Evolutionary conservation across 2,329 filamentous ascomycete species (phyloP).

Genomic region (Westerdykella aurantiaca): DNA sequence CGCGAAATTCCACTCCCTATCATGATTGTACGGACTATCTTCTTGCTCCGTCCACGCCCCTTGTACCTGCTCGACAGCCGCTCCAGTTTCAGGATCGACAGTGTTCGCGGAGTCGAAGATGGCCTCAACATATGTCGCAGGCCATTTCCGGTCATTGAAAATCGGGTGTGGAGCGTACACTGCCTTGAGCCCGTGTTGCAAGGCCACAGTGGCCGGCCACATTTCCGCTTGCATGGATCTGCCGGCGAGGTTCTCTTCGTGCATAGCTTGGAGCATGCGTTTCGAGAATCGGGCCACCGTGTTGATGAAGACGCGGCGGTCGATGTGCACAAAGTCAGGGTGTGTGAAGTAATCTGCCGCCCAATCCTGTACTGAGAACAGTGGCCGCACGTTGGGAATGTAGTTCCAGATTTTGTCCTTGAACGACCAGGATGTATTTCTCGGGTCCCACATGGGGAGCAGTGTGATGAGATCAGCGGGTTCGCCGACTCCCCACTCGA

Average conservation of each 20-base stretch:
- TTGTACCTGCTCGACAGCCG: constrained; percentile 57
- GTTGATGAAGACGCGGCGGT: constrained; percentile 81
- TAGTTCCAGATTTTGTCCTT: constrained; percentile 48
- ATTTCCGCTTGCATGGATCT: constrained; percentile 94
- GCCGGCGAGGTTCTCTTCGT: constrained; percentile 79
- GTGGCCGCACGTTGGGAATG: constrained; percentile 56
- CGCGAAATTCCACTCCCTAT: constrained; percentile 81
- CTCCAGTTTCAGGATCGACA: constrained; percentile 19
- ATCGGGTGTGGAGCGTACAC: constrained; percentile 87
- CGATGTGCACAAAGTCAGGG: constrained; percentile 44
- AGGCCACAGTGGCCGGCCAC: constrained; percentile 82
- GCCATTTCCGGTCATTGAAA: constrained; percentile 84
- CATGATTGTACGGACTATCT: constrained; percentile 46
- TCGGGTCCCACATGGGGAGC: constrained; percentile 86
- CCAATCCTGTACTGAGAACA: constrained; percentile 79
- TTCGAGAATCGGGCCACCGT: constrained; percentile 79
- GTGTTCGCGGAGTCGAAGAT: constrained; percentile 61
- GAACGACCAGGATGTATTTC: constrained; percentile 71
- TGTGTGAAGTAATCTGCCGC: constrained; percentile 52
- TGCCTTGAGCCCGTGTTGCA: constrained; percentile 90
- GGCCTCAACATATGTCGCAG: constrained; percentile 66
- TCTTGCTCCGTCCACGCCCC: constrained; percentile 41
- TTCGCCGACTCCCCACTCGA: constrained; percentile 82
- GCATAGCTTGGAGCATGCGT: constrained; percentile 77
- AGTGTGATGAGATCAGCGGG: constrained; percentile 89